Base-by-base conservation (phyloP, 1,284 basidiomycete genomes). In the Kwoniella shivajii region DNA sequence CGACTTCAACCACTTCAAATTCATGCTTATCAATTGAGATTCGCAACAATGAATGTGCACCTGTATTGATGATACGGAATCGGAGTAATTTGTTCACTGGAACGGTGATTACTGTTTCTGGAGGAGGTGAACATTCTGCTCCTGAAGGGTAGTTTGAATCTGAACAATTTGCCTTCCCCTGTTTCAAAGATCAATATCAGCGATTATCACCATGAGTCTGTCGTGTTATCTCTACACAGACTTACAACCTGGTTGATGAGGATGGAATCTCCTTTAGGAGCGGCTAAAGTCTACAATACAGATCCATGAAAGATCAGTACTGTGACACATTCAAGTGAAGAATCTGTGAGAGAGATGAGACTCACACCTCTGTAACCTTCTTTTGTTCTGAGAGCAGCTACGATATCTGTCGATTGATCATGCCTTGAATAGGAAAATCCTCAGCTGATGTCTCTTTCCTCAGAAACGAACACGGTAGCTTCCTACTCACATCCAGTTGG, bases 1-100 rank as follows among this genome's bases (percentile, higher is more conserved):
- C 72, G 14, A 57, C 57, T 47, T 74, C 71, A 42, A 70, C 60
- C 11, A 74, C 59, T 16, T 64, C 57, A 22, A 74, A 47, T 2
- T 49, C 30, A 45, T 74, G 72, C n/a, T 64, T 26, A 50, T 74
- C 72, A 49, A 74, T 61, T 2, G 67, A 69, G n/a, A 70, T 43
- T 18, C 58, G 47, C 31, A 56, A 45, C 36, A 56, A 37, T 9
- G 54, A 34, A 33, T 60, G 53, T 9, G 54, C 50, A 18, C 50
- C 27, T 1, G 50, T 44, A 50, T 64, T 65, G 56, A 70, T 61
- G 27, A 68, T 41, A 18, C 68, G 61, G 22, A 70, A 46, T 14
- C 62, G 57, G 11, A 63, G 13, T 38, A 30, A 22, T 31, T 56
- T 26, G 50, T 54, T 56, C 0, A 22, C 44, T 22, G 39, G 54